Conservation (phyloP, 1,139 yeast species). For the Martiniozyma asiatica region DNA sequence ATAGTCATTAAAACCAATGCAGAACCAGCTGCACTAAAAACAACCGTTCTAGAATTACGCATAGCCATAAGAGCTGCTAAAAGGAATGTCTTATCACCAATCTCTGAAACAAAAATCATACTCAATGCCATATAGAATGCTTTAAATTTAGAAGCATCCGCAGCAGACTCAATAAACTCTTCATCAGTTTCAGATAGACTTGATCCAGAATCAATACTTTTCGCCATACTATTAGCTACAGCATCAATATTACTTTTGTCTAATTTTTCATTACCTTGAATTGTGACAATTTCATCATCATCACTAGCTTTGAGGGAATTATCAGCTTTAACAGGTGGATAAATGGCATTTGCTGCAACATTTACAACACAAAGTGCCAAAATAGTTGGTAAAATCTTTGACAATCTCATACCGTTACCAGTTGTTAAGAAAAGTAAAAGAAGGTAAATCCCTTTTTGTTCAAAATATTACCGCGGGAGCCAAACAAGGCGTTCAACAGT, state of each 20-base stretch:
- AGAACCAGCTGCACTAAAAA: conserved; percentile 78
- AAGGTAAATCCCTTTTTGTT: too few species aligned
- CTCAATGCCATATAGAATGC: conserved; percentile 27
- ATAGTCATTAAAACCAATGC: conserved; percentile 87
- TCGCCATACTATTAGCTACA: neutral
- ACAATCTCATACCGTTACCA: too few species aligned
- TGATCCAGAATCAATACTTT: too few species aligned
- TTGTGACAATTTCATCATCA: conserved; percentile 18
- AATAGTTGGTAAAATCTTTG: too few species aligned
- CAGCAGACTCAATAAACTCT: conserved; percentile 5
- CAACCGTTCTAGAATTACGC: conserved; percentile 75
- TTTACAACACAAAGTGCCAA: too few species aligned
- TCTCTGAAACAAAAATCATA: conserved; percentile 88
- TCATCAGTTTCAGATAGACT: neutral
- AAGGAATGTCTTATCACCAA: conserved; percentile 93
- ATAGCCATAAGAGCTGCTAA: conserved; percentile 98
- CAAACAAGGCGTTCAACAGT: too few species aligned
- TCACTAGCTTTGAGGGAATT: conserved; percentile 5
- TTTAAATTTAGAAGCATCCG: conserved; percentile 9
- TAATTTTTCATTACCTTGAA: conserved; percentile 9
- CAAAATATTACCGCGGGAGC: too few species aligned
- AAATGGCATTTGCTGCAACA: conserved; percentile 12
- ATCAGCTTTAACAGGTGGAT: conserved; percentile 16
- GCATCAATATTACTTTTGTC: neutral
- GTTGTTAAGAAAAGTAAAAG: too few species aligned